These are phyloP conservation scores for Pseudogymnoascus sp. DNA, from an alignment of 2,329 filamentous ascomycete genomes.

Conservation along the genomic window DNA sequence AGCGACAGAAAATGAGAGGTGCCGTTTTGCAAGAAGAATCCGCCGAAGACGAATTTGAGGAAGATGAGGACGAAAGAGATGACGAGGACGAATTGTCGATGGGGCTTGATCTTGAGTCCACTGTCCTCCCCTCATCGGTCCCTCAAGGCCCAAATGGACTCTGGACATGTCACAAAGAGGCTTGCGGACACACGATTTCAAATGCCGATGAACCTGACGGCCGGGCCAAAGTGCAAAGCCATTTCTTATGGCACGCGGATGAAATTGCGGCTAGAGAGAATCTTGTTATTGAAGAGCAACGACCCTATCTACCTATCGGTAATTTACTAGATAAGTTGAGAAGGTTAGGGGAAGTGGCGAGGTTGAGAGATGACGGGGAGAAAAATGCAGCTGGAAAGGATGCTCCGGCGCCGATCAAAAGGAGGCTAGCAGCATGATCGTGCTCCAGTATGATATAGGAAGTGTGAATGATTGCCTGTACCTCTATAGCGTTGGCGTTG, in stretches of 20 bases:
- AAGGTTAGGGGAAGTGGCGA: constrained; percentile 35
- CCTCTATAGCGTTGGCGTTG: background rate
- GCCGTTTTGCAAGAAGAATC: background rate
- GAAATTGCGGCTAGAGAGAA: constrained; percentile 38
- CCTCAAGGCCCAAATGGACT: constrained; percentile 52
- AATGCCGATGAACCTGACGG: constrained; percentile 49
- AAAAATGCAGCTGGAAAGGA: constrained; percentile 11
- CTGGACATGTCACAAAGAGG: constrained; percentile 59
- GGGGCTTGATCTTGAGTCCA: constrained; percentile 26
- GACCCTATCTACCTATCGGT: constrained; percentile 48
- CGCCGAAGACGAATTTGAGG: background rate
- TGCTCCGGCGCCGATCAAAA: background rate
- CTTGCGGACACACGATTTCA: constrained; percentile 56
- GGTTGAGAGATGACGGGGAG: constrained; percentile 24
- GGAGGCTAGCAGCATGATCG: background rate
- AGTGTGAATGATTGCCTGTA: background rate
- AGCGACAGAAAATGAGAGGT: constrained; percentile 2
- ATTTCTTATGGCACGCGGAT: constrained; percentile 53
- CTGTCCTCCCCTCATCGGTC: constrained; percentile 36
- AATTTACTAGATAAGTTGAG: constrained; percentile 50
- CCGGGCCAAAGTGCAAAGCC: constrained; percentile 49
- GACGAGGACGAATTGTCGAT: constrained; percentile 9
- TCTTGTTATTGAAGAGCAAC: constrained; percentile 47
- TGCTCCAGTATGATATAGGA: background rate
- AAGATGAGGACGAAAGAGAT: background rate